Conservation (phyloP, 371 early-diverging fungal genomes). For the Mortierella sp. region DNA sequence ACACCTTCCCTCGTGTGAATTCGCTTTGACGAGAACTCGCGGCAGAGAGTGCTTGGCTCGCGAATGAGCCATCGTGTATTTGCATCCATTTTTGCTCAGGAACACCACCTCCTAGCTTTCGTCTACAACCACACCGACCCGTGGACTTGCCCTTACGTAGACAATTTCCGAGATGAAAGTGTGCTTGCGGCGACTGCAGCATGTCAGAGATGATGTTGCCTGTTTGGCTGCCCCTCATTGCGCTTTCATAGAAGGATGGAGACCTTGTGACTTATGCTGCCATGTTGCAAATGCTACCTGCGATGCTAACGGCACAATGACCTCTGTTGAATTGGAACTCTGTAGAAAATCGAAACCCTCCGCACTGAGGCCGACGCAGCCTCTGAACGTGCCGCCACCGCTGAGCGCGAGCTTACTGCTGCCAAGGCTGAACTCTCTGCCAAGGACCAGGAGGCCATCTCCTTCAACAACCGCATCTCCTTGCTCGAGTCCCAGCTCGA, state of each 20-base stretch:
- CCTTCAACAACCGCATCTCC: conserved; percentile 72
- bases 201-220: background rate
- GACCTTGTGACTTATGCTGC: too few relatives aligned
- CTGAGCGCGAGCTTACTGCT: conserved; percentile 74
- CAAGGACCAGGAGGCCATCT: conserved; percentile 52
- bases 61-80: too few relatives aligned
- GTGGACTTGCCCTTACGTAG: too few relatives aligned
- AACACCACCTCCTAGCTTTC: background rate
- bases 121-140: too few relatives aligned
- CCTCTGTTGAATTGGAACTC: background rate
- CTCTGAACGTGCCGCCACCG: conserved; percentile 72
- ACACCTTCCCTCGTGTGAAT: too few relatives aligned
- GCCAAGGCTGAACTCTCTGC: conserved; percentile 67
- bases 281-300: too few relatives aligned
- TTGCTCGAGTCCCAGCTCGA: conserved; percentile 78
- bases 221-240: too few relatives aligned
- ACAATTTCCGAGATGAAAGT: background rate
- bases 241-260: too few relatives aligned
- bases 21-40: too few relatives aligned
- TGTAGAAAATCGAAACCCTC: conserved; percentile 74
- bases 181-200: background rate
- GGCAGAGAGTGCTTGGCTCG: too few relatives aligned
- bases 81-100: background rate
- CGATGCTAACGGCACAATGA: conserved; percentile 2
- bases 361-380: conserved; percentile 82